Conservation (phyloP, 2,329 filamentous ascomycete genomes). For the Epichloe gansuensis region DNA sequence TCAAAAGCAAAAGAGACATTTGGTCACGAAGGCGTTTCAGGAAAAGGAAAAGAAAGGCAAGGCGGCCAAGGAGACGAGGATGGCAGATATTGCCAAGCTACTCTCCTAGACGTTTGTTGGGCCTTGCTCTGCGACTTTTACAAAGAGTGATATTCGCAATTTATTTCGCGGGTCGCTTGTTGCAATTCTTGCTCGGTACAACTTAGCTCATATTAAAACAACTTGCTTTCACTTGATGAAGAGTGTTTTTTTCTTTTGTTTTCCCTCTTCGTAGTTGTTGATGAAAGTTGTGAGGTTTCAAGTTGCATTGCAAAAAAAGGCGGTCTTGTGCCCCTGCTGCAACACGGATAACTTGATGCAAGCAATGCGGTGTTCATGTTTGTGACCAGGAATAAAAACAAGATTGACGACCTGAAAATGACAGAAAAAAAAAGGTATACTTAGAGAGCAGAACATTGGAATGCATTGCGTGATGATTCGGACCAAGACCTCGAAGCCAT, state of each 20-base stretch:
- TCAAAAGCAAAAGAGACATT: conserved; percentile 64
- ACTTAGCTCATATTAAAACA: background rate
- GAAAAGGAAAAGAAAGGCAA: conserved; percentile 46
- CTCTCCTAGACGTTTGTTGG: conserved; percentile 17
- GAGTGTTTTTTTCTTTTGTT: background rate
- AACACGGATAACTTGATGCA: background rate
- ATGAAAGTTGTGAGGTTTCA: too few species aligned
- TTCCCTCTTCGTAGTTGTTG: background rate
- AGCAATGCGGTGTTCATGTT: background rate
- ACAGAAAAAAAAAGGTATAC: background rate
- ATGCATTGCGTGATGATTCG: background rate
- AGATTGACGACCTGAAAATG: too few species aligned
- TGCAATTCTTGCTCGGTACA: background rate
- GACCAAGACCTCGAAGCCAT: too few species aligned
- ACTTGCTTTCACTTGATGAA: background rate
- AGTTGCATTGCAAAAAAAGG: too few species aligned
- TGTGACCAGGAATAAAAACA: too few species aligned
- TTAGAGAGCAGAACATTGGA: too few species aligned
- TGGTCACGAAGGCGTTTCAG: conserved; percentile 69
- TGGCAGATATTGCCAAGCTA: conserved; percentile 42
- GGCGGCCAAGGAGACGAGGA: conserved; percentile 43
- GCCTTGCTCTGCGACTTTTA: background rate
- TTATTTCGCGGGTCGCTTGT: background rate
- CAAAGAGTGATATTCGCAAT: background rate
- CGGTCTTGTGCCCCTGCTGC: too few species aligned